Conservation (phyloP, 192 early-diverging fungal genomes). For the Funneliformis geosporum region DNA sequence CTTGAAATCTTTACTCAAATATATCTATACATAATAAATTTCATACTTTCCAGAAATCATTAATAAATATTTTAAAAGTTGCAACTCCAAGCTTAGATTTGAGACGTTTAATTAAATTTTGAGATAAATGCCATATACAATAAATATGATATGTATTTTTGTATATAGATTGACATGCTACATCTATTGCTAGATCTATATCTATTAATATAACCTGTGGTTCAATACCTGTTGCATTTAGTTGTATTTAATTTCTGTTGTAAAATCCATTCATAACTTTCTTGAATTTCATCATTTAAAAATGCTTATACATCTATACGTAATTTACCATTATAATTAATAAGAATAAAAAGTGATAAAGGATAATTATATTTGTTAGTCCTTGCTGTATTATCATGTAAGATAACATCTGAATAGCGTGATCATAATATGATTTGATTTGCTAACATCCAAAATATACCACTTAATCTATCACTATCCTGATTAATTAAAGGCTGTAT, state of each 20-base stretch:
- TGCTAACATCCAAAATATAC: neutral
- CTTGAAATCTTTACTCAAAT: neutral
- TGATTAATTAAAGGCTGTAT: neutral
- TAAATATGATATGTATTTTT: neutral
- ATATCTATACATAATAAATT: neutral
- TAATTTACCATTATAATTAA: neutral
- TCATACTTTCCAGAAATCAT: neutral
- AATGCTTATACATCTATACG: neutral
- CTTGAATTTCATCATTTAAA: neutral
- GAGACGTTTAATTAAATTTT: neutral
- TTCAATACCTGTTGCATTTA: neutral
- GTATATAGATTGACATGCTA: neutral
- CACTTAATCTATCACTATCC: neutral
- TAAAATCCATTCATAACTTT: constrained; percentile 1
- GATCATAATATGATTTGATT: neutral
- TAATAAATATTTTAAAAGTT: neutral
- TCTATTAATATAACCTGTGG: neutral
- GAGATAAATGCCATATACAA: neutral
- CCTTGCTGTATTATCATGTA: neutral
- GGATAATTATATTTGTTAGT: neutral
- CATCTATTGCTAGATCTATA: neutral
- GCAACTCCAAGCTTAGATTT: neutral
- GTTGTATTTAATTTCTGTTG: neutral
- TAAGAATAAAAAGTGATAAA: neutral
- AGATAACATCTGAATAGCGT: neutral